Percentiles rank a stretch among this genome's conserved stretches.
Conservation (phyloP, 352 stramenopile genomes). For the Salisapilia sapeloensis region DNA sequence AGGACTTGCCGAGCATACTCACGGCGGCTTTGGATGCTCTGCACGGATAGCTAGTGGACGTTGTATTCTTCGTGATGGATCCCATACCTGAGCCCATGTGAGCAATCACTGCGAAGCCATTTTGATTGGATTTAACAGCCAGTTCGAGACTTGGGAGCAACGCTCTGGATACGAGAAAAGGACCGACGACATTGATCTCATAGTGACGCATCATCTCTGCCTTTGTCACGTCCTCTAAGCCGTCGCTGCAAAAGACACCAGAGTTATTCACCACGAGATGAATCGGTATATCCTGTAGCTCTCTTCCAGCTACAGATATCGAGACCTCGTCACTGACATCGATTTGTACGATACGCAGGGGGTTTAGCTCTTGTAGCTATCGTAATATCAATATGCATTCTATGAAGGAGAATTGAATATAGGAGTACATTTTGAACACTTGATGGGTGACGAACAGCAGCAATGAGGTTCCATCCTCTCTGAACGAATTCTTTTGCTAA, state of each 20-base stretch:
- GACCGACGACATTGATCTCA: slow-evolving; percentile 17
- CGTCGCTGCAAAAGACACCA: slow-evolving; percentile 4
- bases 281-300: slow-evolving; percentile 8
- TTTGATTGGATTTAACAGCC: neutral
- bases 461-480: slow-evolving; percentile 12
- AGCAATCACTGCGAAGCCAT: slow-evolving; percentile 6
- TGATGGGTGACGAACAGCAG: too few relatives aligned
- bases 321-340: too few relatives aligned
- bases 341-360: too few relatives aligned
- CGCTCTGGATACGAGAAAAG: slow-evolving; percentile 11
- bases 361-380: too few relatives aligned
- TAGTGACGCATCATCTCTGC: slow-evolving; percentile 9
- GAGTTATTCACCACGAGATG: slow-evolving; percentile 26
- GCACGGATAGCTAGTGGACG: too few relatives aligned
- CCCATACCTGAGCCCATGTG: slow-evolving; percentile 9
- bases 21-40: slow-evolving; percentile 21
- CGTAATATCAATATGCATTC: too few relatives aligned
- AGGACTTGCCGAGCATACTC: slow-evolving; percentile 12
- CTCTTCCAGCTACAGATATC: slow-evolving; percentile 3
- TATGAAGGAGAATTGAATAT: too few relatives aligned
- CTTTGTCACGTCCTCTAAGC: slow-evolving; percentile 3
- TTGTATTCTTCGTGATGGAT: slow-evolving; percentile 4
- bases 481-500: slow-evolving; percentile 13
- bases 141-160: slow-evolving; percentile 9
- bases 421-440: too few relatives aligned